These are phyloP conservation scores for Fragaria iinumae DNA, from an alignment of 306 rosid species.

Conservation along the genomic window DNA sequence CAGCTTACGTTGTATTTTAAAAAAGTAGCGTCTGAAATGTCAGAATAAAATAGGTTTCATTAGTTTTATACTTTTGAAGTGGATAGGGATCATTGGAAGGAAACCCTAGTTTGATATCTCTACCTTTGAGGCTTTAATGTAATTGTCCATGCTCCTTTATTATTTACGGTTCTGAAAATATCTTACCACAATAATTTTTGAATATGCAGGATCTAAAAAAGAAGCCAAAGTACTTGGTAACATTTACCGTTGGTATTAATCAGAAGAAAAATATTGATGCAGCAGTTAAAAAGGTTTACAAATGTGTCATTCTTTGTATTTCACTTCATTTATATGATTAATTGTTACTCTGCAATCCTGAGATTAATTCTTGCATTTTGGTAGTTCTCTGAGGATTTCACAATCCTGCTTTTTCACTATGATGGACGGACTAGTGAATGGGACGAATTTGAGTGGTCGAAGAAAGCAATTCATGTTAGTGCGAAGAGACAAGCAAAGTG, in stretches of 20 bases:
- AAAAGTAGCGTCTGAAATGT: background rate
- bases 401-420: slow-evolving; percentile 95
- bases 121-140: background rate
- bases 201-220: slow-evolving; percentile 79
- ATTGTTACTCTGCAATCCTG: slow-evolving; percentile 23
- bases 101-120: background rate
- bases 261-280: slow-evolving; percentile 83
- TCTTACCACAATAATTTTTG: slow-evolving; percentile 24
- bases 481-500: slow-evolving; percentile 79
- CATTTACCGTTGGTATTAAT: slow-evolving; percentile 88
- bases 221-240: slow-evolving; percentile 83
- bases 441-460: slow-evolving; percentile 98
- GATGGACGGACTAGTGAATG: slow-evolving; percentile 89
- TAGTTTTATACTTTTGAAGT: background rate
- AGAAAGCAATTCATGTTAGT: slow-evolving; percentile 79
- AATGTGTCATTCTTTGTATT: slow-evolving; percentile 6
- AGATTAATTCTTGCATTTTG: slow-evolving; percentile 32
- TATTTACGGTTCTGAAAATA: slow-evolving; percentile 18
- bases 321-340: background rate
- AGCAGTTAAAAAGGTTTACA: slow-evolving; percentile 69
- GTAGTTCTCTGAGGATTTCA: slow-evolving; percentile 94
- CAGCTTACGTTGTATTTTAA: background rate
- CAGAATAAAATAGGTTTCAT: background rate
- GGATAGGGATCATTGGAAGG: background rate
- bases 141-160: slow-evolving; percentile 8